Base-by-base conservation (phyloP, 352 stramenopile genomes). In the Pythium phragmiticola region DNA sequence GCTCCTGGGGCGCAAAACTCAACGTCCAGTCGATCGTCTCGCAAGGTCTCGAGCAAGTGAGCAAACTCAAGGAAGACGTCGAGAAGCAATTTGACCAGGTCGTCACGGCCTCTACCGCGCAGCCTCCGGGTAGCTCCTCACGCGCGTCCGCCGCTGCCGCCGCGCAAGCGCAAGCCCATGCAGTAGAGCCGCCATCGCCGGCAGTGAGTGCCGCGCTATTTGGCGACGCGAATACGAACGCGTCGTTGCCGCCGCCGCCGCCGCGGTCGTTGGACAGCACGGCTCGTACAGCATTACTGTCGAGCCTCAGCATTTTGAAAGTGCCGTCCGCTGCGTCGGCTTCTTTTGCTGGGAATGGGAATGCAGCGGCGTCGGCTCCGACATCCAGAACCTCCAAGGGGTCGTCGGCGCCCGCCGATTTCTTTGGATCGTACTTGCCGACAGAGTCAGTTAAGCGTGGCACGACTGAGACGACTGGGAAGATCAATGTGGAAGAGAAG, bases 1-100 rank as follows among this genome's bases (percentile, higher is more conserved):
- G 78, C 48, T 72, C 72, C 28, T 92, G 84, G 84, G 74, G 81
- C 56, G 65, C 75, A 57, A 83, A 84, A 65, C 61, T 94, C 57
- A 94, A 92, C 56, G 78, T 94, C 47, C 82, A 84, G 65, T 90
- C 80, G 36, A 88, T 94, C 70, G 86, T 94, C 36, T 89, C 82
- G 17, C 86, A 93, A 63, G 86, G 86, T 14, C 69, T 94, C 34
- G 86, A 94, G 63, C 86, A 94, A 65, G 86, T 94, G 56, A 79
- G 70, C 43, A 91, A 76, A 76, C 73, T 94, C 58, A 84, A 84
- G 21, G 86, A 94, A 66, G 86, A 94, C 63, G 86, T 94, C 53
- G 86, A 94, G 69, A 94, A 94, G 69, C 87, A 90, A 59, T 94
- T 94, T 57, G 86, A 94, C 50, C 80, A 94, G 62, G 82, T 84